Conservation (phyloP, 2,329 filamentous ascomycete species). For the Corinectria fuckeliana region DNA sequence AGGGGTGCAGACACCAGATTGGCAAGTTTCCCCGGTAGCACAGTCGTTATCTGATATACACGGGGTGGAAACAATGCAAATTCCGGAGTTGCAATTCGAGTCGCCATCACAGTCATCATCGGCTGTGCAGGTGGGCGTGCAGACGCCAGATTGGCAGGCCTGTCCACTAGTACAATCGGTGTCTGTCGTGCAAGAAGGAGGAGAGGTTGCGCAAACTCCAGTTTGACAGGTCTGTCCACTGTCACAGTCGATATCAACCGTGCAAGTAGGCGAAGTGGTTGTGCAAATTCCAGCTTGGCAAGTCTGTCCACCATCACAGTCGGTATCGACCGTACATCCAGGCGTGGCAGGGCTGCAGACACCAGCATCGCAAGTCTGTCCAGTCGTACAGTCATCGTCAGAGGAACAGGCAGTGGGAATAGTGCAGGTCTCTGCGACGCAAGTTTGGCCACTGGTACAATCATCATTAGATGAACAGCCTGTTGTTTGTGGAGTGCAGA, state of each 20-base stretch:
- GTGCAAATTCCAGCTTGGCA: slow-evolving; percentile 7
- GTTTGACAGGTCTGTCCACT: neutral
- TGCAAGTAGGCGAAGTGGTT: neutral
- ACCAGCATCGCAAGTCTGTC: neutral
- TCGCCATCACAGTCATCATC: slow-evolving; percentile 1
- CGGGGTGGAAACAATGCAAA: neutral
- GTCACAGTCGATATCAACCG: neutral
- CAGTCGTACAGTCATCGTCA: neutral
- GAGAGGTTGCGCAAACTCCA: neutral
- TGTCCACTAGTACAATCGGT: neutral
- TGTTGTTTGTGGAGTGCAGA: neutral
- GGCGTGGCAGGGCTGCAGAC: neutral
- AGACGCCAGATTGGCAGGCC: neutral
- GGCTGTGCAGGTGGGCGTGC: neutral
- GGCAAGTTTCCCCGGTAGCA: neutral
- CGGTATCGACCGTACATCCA: neutral
- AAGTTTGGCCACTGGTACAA: neutral
- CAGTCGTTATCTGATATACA: neutral
- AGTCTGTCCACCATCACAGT: neutral
- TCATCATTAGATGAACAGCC: neutral
- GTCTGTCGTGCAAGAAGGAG: neutral
- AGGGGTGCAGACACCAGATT: neutral
- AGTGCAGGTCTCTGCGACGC: neutral
- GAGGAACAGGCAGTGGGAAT: neutral
- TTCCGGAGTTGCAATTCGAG: neutral